These are phyloP conservation scores for Leishmania major DNA, from an alignment of 208 protist species.

Conservation along the genomic window DNA sequence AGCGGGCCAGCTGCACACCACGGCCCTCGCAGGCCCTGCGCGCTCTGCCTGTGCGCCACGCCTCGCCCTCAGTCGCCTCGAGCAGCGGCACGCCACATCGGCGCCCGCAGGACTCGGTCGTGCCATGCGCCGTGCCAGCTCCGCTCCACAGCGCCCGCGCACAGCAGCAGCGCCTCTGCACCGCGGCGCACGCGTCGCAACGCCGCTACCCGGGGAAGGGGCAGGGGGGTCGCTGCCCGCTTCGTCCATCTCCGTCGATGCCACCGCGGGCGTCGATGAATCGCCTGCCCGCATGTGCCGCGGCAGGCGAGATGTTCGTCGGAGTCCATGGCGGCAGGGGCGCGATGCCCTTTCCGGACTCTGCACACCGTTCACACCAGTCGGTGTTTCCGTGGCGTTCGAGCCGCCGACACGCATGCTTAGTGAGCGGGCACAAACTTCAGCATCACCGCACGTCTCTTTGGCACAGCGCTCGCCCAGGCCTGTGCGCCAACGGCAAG, in stretches of 20 bases:
- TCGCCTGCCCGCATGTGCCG: background rate
- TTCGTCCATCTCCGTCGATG: too few species aligned
- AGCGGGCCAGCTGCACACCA: background rate
- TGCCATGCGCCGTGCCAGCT: too few species aligned
- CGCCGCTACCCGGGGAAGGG: too few species aligned
- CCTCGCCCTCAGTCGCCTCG: too few species aligned
- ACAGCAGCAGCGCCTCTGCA: too few species aligned
- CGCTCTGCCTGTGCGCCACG: too few species aligned
- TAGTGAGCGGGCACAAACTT: background rate
- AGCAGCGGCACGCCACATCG: too few species aligned
- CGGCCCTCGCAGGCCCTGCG: background rate
- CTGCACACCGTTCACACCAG: background rate
- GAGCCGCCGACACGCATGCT: background rate
- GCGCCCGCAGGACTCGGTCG: too few species aligned
- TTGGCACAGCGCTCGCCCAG: background rate
- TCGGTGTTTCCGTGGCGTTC: background rate
- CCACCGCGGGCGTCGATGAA: background rate
- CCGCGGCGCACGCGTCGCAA: too few species aligned
- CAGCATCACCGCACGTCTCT: background rate
- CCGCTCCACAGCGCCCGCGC: too few species aligned
- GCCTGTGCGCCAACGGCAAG: background rate
- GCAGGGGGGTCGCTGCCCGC: too few species aligned
- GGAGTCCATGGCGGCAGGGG: background rate
- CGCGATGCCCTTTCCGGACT: background rate
- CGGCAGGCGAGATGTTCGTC: background rate